Evolutionary conservation across 768 basidiomycete genomes (phyloP).

Genomic region (Terana coerulea): DNA sequence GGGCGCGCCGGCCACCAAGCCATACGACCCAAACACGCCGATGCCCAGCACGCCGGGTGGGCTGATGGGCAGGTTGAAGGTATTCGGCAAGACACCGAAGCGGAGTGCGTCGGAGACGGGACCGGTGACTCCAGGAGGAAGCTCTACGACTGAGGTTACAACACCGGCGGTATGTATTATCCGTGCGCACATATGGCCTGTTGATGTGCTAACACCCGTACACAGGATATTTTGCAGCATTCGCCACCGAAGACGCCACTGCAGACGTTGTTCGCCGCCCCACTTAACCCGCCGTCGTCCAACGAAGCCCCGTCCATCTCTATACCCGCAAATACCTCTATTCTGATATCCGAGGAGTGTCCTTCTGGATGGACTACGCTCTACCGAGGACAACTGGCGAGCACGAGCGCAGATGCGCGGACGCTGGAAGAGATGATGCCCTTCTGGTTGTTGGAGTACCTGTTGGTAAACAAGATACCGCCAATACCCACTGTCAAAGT

Average conservation of each 20-base stretch:
- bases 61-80: slow-evolving; percentile 78
- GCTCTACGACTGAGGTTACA: background rate
- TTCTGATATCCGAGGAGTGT: slow-evolving; percentile 83
- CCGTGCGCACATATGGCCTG: background rate
- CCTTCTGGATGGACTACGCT: slow-evolving; percentile 69
- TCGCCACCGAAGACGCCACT: slow-evolving; percentile 43
- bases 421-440: slow-evolving; percentile 77
- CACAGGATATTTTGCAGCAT: slow-evolving; percentile 13
- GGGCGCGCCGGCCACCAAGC: slow-evolving; percentile 23
- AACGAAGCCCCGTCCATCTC: slow-evolving; percentile 67
- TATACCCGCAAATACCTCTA: slow-evolving; percentile 54
- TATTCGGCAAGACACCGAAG: slow-evolving; percentile 59
- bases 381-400: slow-evolving; percentile 69
- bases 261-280: slow-evolving; percentile 51
- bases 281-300: slow-evolving; percentile 62
- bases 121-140: slow-evolving; percentile 15
- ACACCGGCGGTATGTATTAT: slow-evolving; percentile 24
- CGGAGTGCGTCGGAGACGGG: slow-evolving; percentile 29
- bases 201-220: background rate
- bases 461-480: slow-evolving; percentile 63
- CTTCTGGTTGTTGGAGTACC: slow-evolving; percentile 84
- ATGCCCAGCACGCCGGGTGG: slow-evolving; percentile 51
- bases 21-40: slow-evolving; percentile 26
- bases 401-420: slow-evolving; percentile 48
- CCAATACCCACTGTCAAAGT: slow-evolving; percentile 62